Base-by-base conservation (phyloP, 805 yeast species). In the Candida coquimbonensis region DNA sequence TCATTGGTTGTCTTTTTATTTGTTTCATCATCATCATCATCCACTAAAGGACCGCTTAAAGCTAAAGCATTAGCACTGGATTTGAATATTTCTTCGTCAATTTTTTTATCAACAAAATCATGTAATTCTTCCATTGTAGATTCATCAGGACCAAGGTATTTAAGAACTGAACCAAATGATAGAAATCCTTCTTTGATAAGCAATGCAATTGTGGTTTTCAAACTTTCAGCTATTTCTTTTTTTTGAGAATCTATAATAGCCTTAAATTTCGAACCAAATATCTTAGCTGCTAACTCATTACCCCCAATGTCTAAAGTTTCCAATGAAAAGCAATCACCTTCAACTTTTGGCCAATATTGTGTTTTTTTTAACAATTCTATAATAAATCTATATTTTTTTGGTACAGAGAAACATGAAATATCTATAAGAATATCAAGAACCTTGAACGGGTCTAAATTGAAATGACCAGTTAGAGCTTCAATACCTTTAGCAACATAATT, bases 21-120 rank as follows among this genome's bases (percentile, higher is more conserved):
- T 13, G 56, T 64, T n/a, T 65, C 68, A 8, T 72, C 78, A 24
- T 77, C 84, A 21, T 78, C 86, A 17, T 78, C 91, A 35, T 78
- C 80, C 4, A 73, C 70, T 35, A 90, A 68, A 0, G 96, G 95
- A 9, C 93, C 93, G 7, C 96, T 96, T 53, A 89, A 61, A 0
- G 97, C 93, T 41, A 90, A 66, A 0, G 96, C 95, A 50, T 83
- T 86, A 0, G 87, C 83, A 24, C 77, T 73, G 0, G 90, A 83
- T 49, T 70, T 69, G 54, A 72, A 69, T 0, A 85, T 77, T 47
- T 78, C 74, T 12, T 77, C 77, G 14, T 80, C 80, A 46, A 76
- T 58, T 9, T 72, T 68, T 29, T 66, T 64, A 34, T 75, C 72
- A 57, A 78, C 74, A 5, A 60, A 57, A 1, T 63, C 64, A 35